Evolutionary conservation across 331 rosid genomes (phyloP), one percentile per base, ranked within the genome.

Genomic region (Ulmus americana): DNA sequence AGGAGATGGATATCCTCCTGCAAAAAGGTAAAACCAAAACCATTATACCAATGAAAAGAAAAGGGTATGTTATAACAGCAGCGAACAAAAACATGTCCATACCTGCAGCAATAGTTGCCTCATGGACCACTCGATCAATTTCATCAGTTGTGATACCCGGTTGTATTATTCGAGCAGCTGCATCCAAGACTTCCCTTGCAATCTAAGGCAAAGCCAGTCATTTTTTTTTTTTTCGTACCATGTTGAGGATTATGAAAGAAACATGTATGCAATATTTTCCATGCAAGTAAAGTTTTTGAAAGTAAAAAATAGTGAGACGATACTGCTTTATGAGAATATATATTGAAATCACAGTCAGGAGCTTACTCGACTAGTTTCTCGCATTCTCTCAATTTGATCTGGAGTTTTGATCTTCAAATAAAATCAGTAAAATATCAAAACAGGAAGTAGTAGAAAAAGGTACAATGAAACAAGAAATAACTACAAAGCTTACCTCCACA

Each of bases 1-100:
- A 53, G 97, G 90, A 4, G 98, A 89, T 39, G 98, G 98, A 77
- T 92, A 92, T 73, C 95, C 98, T 64, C 95, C 98, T 92, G 83
- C 70, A 67, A 59, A 39, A 43, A 73, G 52, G 41, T 47, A 35
- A 70, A 54, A 39, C 45, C 6, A 55, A 61, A 71, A 57, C 22
- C 2, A 7, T 7, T 20, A 11, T 11, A 46, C 14, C 10, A 63
- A 38, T 48, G 1, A 15, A 10, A 15, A 46, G 45, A 6, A 3
- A 45, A 13, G 13, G 12, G 40, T 39, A 39, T 22, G 13, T 35
- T 45, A 39, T 65, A 16, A 46, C 7, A n/a, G 2, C 35, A 28
- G 35, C 35, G 35, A 28, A 3, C 35, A 28, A 69, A 58, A 58
- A n/a, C 10, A 68, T 59, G 51, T 46, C 68, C 35, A 43, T 80